Base-by-base conservation (phyloP, 768 basidiomycete genomes). In the Mycena venus region DNA sequence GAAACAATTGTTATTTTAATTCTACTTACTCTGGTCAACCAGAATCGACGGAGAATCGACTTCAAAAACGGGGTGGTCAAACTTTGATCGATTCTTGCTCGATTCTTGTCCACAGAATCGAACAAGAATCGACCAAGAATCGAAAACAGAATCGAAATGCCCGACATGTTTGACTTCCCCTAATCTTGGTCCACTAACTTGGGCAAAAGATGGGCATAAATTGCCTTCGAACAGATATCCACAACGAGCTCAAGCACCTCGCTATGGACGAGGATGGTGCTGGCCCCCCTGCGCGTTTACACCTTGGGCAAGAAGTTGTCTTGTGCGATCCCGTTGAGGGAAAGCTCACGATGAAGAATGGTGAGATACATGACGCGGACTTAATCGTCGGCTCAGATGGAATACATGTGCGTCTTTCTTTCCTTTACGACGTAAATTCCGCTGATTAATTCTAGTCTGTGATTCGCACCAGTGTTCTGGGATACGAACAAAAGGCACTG, bases 191-290 rank as follows among this genome's bases (percentile, higher is more conserved):
- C n/a, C n/a, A n/a, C n/a, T n/a, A n/a, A n/a, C n/a, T n/a, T n/a
- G n/a, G n/a, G n/a, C n/a, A n/a, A n/a, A n/a, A 70, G 68, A 61
- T 68, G 19, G 73, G 68, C 14, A n/a, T n/a, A n/a, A n/a, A n/a
- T n/a, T 70, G 68, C 68, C 40, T 59, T 19, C 38, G 73, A n/a
- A 55, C 68, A 6, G 73, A 74, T 31, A 40, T 74, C 1, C 74
- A 75, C 64, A 64, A 75, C 49, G 73, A 74, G 36, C 47, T 74
- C 12, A 74, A 74, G 42, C 74, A 64, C 6, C 69, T 70, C 11
- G 74, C 74, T 3, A 55, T 64, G 10, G 47, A 21, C 5, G 21
- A 29, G 6, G 51, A 73, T 6, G 72, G 67, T 0, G 2, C 23
- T 2, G 74, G 74, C 8, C 38, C 68, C 0, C 74, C 68, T 1